Base-by-base conservation (phyloP, 441 rosid species). In the Adansonia gregorii region DNA sequence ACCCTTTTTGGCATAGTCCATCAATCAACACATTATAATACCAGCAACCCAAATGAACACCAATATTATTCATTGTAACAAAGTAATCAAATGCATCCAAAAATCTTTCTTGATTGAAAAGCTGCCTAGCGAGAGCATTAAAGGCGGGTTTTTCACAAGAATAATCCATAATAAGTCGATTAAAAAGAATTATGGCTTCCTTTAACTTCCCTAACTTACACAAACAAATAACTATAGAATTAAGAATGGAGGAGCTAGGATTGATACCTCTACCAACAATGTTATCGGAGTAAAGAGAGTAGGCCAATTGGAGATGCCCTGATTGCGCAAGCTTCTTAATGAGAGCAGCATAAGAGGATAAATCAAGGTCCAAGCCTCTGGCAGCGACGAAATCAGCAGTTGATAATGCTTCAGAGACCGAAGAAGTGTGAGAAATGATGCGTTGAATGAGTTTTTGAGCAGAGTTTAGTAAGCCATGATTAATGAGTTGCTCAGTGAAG, bases 31-130 rank as follows among this genome's bases (percentile, higher is more conserved):
- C 70, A 73, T 85, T 83, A 79, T 87, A 88, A 80, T 74, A 77
- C 86, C 87, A 80, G 79, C 82, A 48, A 73, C 83, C 83, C 86
- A 89, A 72, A 55, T 66, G 76, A 65, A 83, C 59, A 15, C 85
- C 84, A 24, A 78, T 76, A 31, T 67, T 27, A 43, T 69, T 70
- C 12, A 86, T 76, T 71, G 78, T 78, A 52, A 80, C 73, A 67
- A 88, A 85, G 79, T 69, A 86, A 59, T 78, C 68, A 80, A 85
- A 85, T n/a, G 88, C 93, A 80, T 89, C 91, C 68, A 82, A 78
- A 80, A 84, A 83, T 73, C 78, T 80, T 41, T 79, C 84, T 77
- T 79, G 85, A n/a, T 15, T 84, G 68, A 70, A 85, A 64, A 89
- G 78, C 76, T 68, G 88, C 67, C 81, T 76, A 41, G 91, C 64